Evolutionary conservation across 1,139 yeast species (phyloP).

Genomic region (Geotrichum australiense): DNA sequence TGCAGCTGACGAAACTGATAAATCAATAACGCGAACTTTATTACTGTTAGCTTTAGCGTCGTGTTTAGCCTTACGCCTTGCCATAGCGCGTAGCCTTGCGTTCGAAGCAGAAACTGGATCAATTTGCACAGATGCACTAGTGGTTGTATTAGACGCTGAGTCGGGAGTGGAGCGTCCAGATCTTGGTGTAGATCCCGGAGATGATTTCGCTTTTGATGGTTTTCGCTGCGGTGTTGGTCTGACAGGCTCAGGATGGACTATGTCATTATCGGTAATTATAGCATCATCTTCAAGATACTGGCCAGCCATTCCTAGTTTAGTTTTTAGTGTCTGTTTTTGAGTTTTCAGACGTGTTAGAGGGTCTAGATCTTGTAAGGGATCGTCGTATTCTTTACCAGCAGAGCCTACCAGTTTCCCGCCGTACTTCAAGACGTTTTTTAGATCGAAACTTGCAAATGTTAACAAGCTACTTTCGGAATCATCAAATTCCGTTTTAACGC

Average conservation of each 20-base stretch:
- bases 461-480: slow-evolving; percentile 40
- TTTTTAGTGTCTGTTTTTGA: slow-evolving; percentile 37
- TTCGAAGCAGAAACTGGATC: slow-evolving; percentile 37
- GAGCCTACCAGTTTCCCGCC: slow-evolving; percentile 71
- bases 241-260: slow-evolving; percentile 19
- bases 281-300: slow-evolving; percentile 38
- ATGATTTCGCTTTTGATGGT: slow-evolving; percentile 17
- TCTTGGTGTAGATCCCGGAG: slow-evolving; percentile 22
- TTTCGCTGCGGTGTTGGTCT: slow-evolving; percentile 19
- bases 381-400: slow-evolving; percentile 46
- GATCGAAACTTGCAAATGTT: slow-evolving; percentile 55
- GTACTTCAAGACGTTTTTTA: slow-evolving; percentile 56
- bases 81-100: slow-evolving; percentile 90
- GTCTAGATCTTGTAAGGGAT: slow-evolving; percentile 33
- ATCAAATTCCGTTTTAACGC: slow-evolving; percentile 24
- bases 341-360: slow-evolving; percentile 37
- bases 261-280: slow-evolving; percentile 31
- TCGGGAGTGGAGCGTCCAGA: slow-evolving; percentile 23
- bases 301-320: slow-evolving; percentile 40
- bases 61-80: slow-evolving; percentile 81
- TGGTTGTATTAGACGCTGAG: slow-evolving; percentile 16
- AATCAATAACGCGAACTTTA: slow-evolving; percentile 58
- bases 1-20: slow-evolving; percentile 72
- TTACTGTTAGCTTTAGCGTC: slow-evolving; percentile 57
- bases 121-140: slow-evolving; percentile 11